A percentile compares a stretch with the other conserved stretches of the same genome.
Evolutionary conservation across 2,329 filamentous ascomycete genomes (phyloP).

Genomic region (Plenodomus biglobosus): DNA sequence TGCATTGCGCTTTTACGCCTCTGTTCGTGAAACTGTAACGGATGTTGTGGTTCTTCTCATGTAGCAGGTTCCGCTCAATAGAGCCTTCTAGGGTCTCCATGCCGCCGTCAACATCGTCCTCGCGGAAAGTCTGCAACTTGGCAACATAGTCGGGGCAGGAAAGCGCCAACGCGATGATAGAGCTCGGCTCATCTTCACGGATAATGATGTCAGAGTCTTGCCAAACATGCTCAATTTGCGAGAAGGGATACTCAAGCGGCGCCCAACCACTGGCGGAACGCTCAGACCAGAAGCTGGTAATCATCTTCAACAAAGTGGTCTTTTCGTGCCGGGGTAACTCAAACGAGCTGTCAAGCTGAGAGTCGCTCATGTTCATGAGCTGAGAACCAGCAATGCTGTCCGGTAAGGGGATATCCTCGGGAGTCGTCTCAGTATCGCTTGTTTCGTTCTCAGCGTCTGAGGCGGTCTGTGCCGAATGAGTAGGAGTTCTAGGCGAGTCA

Average conservation of each 20-base stretch:
- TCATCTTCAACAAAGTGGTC: slow-evolving; percentile 88
- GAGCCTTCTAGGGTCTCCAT: slow-evolving; percentile 60
- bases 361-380: slow-evolving; percentile 55
- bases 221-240: slow-evolving; percentile 86
- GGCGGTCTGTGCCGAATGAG: slow-evolving; percentile 43
- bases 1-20: slow-evolving; percentile 93
- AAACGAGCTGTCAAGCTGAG: slow-evolving; percentile 61
- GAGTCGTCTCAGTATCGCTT: slow-evolving; percentile 72
- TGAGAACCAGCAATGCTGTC: slow-evolving; percentile 60
- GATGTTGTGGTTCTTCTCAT: slow-evolving; percentile 85
- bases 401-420: slow-evolving; percentile 67
- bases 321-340: slow-evolving; percentile 92
- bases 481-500: slow-evolving; percentile 28
- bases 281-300: slow-evolving; percentile 98
- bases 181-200: slow-evolving; percentile 94
- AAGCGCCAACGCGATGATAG: slow-evolving; percentile 88
- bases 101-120: slow-evolving; percentile 26
- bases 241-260: slow-evolving; percentile 84
- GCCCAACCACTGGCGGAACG: slow-evolving; percentile 94
- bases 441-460: slow-evolving; percentile 55
- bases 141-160: slow-evolving; percentile 83
- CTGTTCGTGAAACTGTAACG: slow-evolving; percentile 96
- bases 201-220: slow-evolving; percentile 97
- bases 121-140: slow-evolving; percentile 71
- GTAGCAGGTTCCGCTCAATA: slow-evolving; percentile 81